Evolutionary conservation across 768 basidiomycete species (phyloP).

Genomic region (Chiua virens): DNA sequence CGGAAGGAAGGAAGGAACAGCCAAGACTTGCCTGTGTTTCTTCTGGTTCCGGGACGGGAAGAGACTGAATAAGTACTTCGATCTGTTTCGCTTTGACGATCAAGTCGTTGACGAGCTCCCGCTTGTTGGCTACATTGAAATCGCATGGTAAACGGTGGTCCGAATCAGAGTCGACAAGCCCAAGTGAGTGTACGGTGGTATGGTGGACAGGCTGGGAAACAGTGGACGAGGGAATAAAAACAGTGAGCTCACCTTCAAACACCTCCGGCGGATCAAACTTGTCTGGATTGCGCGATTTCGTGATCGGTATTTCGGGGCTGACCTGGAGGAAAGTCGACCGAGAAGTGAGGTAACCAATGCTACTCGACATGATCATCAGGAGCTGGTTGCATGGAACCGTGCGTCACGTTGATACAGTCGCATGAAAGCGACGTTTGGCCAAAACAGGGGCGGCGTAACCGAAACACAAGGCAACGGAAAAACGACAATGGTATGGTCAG

Average conservation of each 20-base stretch:
- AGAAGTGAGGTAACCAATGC: constrained; percentile 75
- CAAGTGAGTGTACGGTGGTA: background rate
- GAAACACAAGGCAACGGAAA: too few relatives aligned
- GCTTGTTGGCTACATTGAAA: constrained; percentile 63
- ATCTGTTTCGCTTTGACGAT: constrained; percentile 88
- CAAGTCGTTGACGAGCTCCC: constrained; percentile 80
- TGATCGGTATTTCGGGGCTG: constrained; percentile 78
- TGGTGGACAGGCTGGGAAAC: too few relatives aligned
- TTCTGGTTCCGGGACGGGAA: constrained; percentile 79
- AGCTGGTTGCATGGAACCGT: constrained; percentile 46
- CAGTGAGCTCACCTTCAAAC: constrained; percentile 61
- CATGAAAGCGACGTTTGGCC: too few relatives aligned
- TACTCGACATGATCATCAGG: constrained; percentile 85
- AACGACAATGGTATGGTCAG: too few relatives aligned
- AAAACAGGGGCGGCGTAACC: too few relatives aligned
- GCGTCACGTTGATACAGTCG: too few relatives aligned
- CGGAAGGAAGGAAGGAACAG: constrained; percentile 24
- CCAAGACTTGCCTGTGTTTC: constrained; percentile 55
- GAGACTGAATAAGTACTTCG: constrained; percentile 75
- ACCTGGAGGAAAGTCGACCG: constrained; percentile 78
- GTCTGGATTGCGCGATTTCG: constrained; percentile 71
- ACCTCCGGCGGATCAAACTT: constrained; percentile 71
- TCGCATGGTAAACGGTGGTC: background rate
- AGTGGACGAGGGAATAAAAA: background rate
- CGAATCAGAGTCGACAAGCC: too few relatives aligned